Evolutionary conservation across 768 basidiomycete genomes (phyloP).

Genomic region (Hericium coralloides): DNA sequence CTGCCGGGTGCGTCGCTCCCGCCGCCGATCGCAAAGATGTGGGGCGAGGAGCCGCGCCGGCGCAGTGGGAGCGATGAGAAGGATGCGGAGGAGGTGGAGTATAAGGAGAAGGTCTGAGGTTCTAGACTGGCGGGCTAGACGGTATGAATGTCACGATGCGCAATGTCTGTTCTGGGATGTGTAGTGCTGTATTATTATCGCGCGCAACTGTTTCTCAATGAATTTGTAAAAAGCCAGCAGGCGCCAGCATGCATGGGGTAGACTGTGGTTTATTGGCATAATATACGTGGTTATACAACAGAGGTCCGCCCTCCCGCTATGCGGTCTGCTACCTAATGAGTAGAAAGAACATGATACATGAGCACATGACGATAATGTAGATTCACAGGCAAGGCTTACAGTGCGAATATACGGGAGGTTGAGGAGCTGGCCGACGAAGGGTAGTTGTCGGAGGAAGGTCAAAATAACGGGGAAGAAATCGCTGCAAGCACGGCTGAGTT

Average conservation of each 20-base stretch:
- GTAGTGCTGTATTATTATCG: too few species aligned
- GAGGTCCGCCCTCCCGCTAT: conserved; percentile 28
- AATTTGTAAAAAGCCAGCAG: too few species aligned
- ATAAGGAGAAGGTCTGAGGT: background rate
- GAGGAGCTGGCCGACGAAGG: conserved; percentile 80
- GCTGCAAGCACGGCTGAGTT: conserved; percentile 34
- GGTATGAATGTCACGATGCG: too few species aligned
- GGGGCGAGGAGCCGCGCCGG: background rate
- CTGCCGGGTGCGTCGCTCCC: too few species aligned
- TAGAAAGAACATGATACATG: background rate
- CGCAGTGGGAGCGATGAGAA: background rate
- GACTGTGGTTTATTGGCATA: too few species aligned
- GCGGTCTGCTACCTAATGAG: conserved; percentile 23
- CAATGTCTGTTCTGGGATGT: too few species aligned
- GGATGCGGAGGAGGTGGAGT: background rate
- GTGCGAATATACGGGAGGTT: conserved; percentile 81
- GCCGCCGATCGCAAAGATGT: background rate
- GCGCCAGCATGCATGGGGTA: too few species aligned
- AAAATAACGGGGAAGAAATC: conserved; percentile 99
- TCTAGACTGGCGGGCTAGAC: too few species aligned
- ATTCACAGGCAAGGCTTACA: conserved; percentile 38
- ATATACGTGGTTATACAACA: conserved; percentile 19
- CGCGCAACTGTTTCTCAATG: too few species aligned
- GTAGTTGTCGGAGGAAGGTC: conserved; percentile 92
- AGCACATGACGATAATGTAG: background rate